A percentile compares a stretch with the other conserved stretches of the same genome.
Evolutionary conservation across 805 yeast species (phyloP).

Genomic region (Sungouiella thailandica): DNA sequence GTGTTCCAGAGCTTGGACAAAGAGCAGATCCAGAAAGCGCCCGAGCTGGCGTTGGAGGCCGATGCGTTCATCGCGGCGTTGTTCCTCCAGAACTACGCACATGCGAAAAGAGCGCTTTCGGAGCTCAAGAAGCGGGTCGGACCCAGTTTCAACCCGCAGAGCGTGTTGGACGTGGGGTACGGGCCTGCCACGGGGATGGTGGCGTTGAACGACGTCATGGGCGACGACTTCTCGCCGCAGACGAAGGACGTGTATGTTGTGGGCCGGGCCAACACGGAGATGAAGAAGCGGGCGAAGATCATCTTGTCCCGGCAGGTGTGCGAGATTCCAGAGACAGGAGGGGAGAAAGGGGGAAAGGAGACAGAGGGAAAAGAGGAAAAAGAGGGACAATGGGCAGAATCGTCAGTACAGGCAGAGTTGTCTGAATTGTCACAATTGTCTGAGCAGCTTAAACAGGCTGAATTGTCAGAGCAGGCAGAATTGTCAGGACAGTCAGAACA

Average conservation of each 20-base stretch:
- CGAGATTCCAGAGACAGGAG: constrained; percentile 31
- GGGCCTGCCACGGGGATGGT: constrained; percentile 94
- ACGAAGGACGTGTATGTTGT: constrained; percentile 67
- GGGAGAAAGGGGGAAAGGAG: constrained; percentile 3
- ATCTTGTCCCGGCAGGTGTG: constrained; percentile 64
- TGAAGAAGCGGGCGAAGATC: constrained; percentile 78
- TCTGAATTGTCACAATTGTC: too few relatives aligned
- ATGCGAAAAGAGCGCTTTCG: constrained; percentile 55
- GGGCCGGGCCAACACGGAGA: constrained; percentile 52
- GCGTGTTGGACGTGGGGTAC: constrained; percentile 72
- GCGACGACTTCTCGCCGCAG: constrained; percentile 53
- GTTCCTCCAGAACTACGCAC: constrained; percentile 77
- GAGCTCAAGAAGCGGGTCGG: constrained; percentile 61
- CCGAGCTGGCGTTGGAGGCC: constrained; percentile 44
- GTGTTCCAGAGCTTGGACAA: constrained; percentile 48
- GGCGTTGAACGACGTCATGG: constrained; percentile 81
- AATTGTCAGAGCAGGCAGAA: constrained; percentile 5
- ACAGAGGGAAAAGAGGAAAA: constrained; percentile 10
- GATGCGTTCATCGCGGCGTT: constrained; percentile 80
- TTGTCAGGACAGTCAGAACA: background rate
- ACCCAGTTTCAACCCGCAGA: constrained; percentile 53
- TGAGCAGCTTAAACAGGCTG: constrained; percentile 4
- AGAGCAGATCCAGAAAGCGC: constrained; percentile 49
- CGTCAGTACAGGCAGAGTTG: too few relatives aligned
- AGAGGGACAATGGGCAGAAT: constrained; percentile 14